A percentile compares a stretch with the other conserved stretches of the same genome.
Conservation (phyloP, 2,329 filamentous ascomycete species). For the Cordyceps cateniannulata region DNA sequence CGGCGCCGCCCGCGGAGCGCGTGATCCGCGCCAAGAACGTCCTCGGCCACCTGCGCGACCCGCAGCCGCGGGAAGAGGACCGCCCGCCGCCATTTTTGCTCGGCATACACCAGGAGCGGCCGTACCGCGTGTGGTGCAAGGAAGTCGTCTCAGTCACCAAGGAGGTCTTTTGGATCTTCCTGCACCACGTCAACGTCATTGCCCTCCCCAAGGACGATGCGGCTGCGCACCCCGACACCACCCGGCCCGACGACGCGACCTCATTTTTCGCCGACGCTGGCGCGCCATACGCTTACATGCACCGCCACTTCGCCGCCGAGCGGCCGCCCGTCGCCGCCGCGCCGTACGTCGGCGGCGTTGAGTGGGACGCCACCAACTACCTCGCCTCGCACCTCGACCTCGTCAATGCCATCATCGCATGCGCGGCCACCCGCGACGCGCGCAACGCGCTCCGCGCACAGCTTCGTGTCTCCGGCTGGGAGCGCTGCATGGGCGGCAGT, state of each 20-base stretch:
- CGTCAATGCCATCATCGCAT: constrained; percentile 83
- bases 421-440: constrained; percentile 59
- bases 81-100: constrained; percentile 79
- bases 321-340: constrained; percentile 87
- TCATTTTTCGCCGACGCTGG: constrained; percentile 29
- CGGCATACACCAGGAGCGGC: constrained; percentile 79
- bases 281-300: constrained; percentile 51
- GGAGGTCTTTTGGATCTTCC: constrained; percentile 98
- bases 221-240: neutral
- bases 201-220: constrained; percentile 44
- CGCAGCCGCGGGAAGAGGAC: constrained; percentile 65
- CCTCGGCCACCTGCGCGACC: constrained; percentile 73
- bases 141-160: constrained; percentile 91
- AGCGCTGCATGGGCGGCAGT: constrained; percentile 79
- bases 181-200: constrained; percentile 88
- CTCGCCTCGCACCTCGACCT: constrained; percentile 88
- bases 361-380: constrained; percentile 98
- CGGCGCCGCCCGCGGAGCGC: constrained; percentile 55
- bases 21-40: constrained; percentile 65
- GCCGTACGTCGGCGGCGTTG: constrained; percentile 92
- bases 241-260: constrained; percentile 17
- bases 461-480: constrained; percentile 78
- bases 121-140: constrained; percentile 90
- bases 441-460: constrained; percentile 75
- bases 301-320: constrained; percentile 73